These are phyloP conservation scores for Senna tora DNA, from an alignment of 306 rosid species.

Conservation along the genomic window DNA sequence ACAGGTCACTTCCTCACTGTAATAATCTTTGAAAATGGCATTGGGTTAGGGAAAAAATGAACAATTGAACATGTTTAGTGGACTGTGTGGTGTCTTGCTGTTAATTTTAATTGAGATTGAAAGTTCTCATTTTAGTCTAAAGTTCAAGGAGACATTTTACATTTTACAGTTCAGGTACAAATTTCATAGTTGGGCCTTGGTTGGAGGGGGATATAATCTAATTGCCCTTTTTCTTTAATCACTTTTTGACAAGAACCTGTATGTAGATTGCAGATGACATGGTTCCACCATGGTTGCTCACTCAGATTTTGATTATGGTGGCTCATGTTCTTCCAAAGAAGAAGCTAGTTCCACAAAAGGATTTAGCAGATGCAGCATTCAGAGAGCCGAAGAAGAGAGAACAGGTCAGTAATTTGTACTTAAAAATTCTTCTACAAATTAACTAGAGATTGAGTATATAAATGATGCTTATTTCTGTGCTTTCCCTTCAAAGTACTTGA, in stretches of 20 bases:
- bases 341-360: conserved; percentile 84
- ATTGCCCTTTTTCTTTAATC: conserved; percentile 12
- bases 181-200: background rate
- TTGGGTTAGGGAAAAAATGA: background rate
- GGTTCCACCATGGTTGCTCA: conserved; percentile 72
- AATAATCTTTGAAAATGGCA: background rate
- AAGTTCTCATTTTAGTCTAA: background rate
- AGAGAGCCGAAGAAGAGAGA: conserved; percentile 69
- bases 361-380: conserved; percentile 85
- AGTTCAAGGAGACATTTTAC: background rate
- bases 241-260: conserved; percentile 36
- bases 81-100: background rate
- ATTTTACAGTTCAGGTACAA: background rate
- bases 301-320: conserved; percentile 58
- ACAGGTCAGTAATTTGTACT: conserved; percentile 51
- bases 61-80: background rate
- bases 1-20: background rate
- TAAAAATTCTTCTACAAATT: conserved; percentile 8
- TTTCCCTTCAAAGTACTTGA: background rate
- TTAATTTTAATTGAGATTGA: background rate
- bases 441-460: background rate
- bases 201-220: background rate
- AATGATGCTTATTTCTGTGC: background rate
- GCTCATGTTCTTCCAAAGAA: conserved; percentile 73
- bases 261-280: conserved; percentile 87